A percentile compares a stretch with the other conserved stretches of the same genome.
phyloP scores from a whole-genome alignment of 1,284 basidiomycete genomes.

The Cryptococcus sp. region DNA sequence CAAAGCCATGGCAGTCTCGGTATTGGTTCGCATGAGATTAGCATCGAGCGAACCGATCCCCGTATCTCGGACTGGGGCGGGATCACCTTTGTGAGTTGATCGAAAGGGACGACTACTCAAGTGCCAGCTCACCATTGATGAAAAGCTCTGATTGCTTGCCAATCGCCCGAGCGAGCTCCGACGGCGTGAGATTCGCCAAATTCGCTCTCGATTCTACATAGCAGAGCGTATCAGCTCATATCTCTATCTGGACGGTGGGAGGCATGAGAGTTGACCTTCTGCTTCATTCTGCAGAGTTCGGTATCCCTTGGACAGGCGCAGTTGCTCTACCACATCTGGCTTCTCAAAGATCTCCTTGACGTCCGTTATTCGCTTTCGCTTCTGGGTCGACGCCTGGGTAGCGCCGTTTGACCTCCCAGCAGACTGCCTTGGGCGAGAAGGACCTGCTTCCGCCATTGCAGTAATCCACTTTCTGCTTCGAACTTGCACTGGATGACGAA shows the following conservation, averaged over 20 bases:
- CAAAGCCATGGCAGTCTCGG: conserved; percentile 35
- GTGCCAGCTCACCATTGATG: conserved; percentile 22
- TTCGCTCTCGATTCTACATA: conserved; percentile 31
- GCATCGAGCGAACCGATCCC: conserved; percentile 53
- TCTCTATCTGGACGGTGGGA: background rate
- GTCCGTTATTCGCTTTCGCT: conserved; percentile 16
- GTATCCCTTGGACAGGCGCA: conserved; percentile 24
- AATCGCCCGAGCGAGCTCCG: conserved; percentile 24
- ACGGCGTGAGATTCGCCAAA: conserved; percentile 29
- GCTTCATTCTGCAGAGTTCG: conserved; percentile 32
- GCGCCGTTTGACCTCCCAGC: background rate
- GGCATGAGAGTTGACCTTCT: conserved; percentile 29
- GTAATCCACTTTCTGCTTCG: background rate
- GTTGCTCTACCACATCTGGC: conserved; percentile 29
- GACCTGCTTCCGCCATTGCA: conserved; percentile 15
- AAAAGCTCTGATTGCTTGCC: conserved; percentile 28
- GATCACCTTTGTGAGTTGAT: background rate
- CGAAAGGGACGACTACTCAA: background rate
- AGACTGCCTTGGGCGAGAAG: conserved; percentile 6
- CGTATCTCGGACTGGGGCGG: conserved; percentile 33
- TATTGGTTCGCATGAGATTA: conserved; percentile 30
- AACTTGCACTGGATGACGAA: background rate
- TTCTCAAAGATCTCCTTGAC: conserved; percentile 32
- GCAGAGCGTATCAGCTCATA: conserved; percentile 4
- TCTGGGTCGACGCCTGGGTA: conserved; percentile 3